phyloP scores from a whole-genome alignment of 306 rosid genomes.

The Benincasa hispida region DNA sequence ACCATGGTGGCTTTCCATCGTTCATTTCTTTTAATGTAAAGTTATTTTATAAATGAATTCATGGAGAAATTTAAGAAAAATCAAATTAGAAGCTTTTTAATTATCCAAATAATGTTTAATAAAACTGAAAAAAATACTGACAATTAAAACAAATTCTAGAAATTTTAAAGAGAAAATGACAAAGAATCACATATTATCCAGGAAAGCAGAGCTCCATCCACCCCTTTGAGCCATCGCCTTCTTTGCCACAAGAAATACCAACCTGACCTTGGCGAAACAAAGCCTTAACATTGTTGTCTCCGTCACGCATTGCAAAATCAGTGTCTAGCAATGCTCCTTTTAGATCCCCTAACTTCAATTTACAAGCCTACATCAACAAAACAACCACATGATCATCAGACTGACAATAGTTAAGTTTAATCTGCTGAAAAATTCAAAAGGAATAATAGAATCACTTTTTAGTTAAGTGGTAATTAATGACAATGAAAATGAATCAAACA shows the following conservation, averaged over 20 bases:
- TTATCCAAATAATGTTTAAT: neutral
- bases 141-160: neutral
- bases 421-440: neutral
- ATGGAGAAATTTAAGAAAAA: neutral
- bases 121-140: neutral
- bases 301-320: constrained; percentile 91
- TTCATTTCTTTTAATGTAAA: neutral
- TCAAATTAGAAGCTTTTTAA: neutral
- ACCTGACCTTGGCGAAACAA: constrained; percentile 99
- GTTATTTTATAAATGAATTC: neutral
- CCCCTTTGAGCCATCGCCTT: neutral
- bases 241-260: constrained; percentile 19
- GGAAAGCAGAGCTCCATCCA: neutral
- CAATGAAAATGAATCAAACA: neutral
- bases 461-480: neutral
- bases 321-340: constrained; percentile 90
- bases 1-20: neutral
- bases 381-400: neutral
- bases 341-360: constrained; percentile 74
- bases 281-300: constrained; percentile 82
- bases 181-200: neutral
- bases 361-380: constrained; percentile 57
- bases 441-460: neutral
- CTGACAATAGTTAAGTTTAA: neutral
- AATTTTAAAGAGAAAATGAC: neutral